Base-by-base conservation (phyloP, 768 basidiomycete species). In the Hortiboletus campestris region DNA sequence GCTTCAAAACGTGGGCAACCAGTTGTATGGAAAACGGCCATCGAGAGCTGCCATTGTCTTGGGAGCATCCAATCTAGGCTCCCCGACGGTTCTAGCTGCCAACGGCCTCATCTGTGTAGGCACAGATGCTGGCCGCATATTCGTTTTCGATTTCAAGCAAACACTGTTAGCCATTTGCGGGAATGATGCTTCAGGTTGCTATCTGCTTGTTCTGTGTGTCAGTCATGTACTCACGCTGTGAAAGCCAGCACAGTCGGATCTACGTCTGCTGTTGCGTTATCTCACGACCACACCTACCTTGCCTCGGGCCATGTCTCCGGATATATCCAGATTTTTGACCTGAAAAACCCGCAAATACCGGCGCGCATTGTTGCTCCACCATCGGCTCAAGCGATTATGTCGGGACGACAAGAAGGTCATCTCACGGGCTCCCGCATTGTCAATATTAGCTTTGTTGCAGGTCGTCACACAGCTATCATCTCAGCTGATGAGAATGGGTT, bases 71-170 rank as follows among this genome's bases (percentile, higher is more conserved):
- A 67, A 78, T 17, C 63, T 78, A 14, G 91, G 91, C 2, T 74
- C 73, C 1, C 94, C 96, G 6, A 94, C 88, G 0, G 89, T 89
- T 10, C 69, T 98, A 53, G 84, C 88, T 11, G 89, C 90, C 13
- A 91, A 91, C 63, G 95, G 94, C 0, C 73, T 95, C 53, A 83
- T 99, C 34, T 97, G 94, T 61, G 75, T 98, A 8, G 97, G 97
- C 16, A 94, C 90, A 8, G 84, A 86, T 44, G 76, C 76, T 31
- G 97, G 95, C 13, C 84, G 80, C 64, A 78, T 90, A 41, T 78
- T 84, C 46, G 88, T 98, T 2, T 95, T 92, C 69, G 92, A 94
- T 70, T 98, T 97, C 68, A 87, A 86, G 64, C 96, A 98, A 70
- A 85, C 84, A 7, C 65, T 96, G 58, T 84, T 84, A 61, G 84